Conservation (phyloP, 495 filamentous ascomycete genomes). For the Xylaria sp. region DNA sequence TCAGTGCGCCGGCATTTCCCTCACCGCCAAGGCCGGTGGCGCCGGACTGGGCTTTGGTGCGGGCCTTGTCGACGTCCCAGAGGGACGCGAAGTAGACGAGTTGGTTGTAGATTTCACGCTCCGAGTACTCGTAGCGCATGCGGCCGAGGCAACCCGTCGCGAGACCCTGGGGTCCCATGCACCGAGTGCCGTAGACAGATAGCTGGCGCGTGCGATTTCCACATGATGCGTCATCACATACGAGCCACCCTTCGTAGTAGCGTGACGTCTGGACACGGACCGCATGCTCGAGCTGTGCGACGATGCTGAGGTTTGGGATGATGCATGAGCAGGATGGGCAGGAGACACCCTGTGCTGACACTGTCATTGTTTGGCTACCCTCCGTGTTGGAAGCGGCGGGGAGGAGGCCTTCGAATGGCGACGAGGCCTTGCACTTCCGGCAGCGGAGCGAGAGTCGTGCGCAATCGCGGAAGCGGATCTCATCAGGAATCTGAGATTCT, state of each 20-base stretch:
- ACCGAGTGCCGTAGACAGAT: conserved; percentile 88
- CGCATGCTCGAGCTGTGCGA: conserved; percentile 85
- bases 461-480: conserved; percentile 81
- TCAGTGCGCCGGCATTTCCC: conserved; percentile 48
- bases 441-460: conserved; percentile 78
- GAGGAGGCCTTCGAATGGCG: conserved; percentile 77
- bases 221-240: conserved; percentile 87
- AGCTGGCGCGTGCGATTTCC: conserved; percentile 89
- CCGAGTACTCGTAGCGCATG: conserved; percentile 88
- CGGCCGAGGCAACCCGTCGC: conserved; percentile 82
- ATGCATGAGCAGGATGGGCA: conserved; percentile 68
- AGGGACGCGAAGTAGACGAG: conserved; percentile 83
- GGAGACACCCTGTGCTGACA: conserved; percentile 73
- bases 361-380: conserved; percentile 27
- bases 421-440: conserved; percentile 73
- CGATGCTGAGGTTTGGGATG: conserved; percentile 73
- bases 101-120: conserved; percentile 93
- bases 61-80: conserved; percentile 89
- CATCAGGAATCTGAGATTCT: conserved; percentile 92
- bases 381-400: conserved; percentile 43
- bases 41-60: conserved; percentile 49
- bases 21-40: conserved; percentile 41
- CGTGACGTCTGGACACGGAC: conserved; percentile 76
- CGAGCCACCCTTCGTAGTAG: conserved; percentile 92
- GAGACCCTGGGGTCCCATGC: conserved; percentile 83